Percentiles rank a stretch among this genome's conserved stretches.
phyloP scores from a whole-genome alignment of 2,329 filamentous ascomycete species.

The Ophiostoma quercus region DNA sequence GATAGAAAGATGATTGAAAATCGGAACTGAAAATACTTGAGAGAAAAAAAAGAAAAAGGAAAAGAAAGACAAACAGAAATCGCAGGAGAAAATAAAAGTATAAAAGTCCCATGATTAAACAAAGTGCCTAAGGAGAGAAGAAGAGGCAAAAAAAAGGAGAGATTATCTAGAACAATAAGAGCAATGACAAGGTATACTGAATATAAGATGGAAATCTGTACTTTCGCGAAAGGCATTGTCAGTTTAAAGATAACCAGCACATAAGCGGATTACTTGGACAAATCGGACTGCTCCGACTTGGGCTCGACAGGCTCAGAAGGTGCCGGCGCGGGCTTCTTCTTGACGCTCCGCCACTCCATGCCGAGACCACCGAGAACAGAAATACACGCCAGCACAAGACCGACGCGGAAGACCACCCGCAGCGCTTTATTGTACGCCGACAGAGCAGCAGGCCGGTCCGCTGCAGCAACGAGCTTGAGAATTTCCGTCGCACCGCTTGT shows the following conservation, averaged over 20 bases:
- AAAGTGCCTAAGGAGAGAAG: too few species aligned
- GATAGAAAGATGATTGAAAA: too few species aligned
- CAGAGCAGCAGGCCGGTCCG: conserved; percentile 17
- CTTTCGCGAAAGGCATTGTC: too few species aligned
- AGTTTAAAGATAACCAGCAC: not conserved
- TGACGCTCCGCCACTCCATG: conserved; percentile 49
- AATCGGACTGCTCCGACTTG: not conserved
- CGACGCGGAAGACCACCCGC: conserved; percentile 50
- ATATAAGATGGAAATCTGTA: too few species aligned
- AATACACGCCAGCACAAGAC: conserved; percentile 44
- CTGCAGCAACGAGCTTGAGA: conserved; percentile 8
- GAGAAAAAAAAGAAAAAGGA: too few species aligned
- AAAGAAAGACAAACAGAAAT: too few species aligned
- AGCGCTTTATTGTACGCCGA: conserved; percentile 53
- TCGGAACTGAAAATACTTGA: too few species aligned
- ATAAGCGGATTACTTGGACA: not conserved
- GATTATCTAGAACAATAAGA: too few species aligned
- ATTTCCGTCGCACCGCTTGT: conserved; percentile 20
- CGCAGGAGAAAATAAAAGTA: too few species aligned
- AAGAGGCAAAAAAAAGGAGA: too few species aligned
- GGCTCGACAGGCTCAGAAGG: not conserved
- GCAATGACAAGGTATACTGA: too few species aligned
- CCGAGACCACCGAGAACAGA: conserved; percentile 46
- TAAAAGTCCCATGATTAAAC: too few species aligned
- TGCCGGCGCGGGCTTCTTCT: conserved; percentile 5